Evolutionary conservation across 495 filamentous ascomycete genomes (phyloP), one percentile per base, ranked within the genome.

Genomic region (Friedmanniomyces endolithicus): DNA sequence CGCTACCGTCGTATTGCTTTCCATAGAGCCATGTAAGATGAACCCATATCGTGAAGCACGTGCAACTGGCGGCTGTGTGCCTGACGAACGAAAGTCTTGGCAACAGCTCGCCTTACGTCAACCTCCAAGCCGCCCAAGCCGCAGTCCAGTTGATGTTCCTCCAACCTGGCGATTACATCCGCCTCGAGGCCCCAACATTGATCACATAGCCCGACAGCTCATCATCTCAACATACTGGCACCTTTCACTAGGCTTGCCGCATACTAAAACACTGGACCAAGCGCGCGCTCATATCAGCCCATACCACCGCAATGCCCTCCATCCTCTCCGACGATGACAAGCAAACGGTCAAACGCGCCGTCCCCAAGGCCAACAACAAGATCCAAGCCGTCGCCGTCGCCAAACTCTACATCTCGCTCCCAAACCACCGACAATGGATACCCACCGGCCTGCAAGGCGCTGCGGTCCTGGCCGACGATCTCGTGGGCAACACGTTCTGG

Each of bases 401-500:
- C 58, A 84, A 85, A 65, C 86, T 98, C 60, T 97, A 96, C 70
- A 78, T 97, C 65, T 89, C 90, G 59, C 84, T 95, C 67, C 92
- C 92, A 16, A 81, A 94, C 68, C 78, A 74, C 56, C 79, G 82
- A 49, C 82, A 75, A 88, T 98, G 92, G 92, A 87, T 81, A 19
- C 94, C 89, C 67, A 95, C 94, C 1, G 92, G 94, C 19, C 72
- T 98, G 48, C 90, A 95, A 67, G 92, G 92, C 17, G 92, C 92
- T 45, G 78, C 79, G n/a, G 92, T 97, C 19, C 77, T 98, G 52
- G 87, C 88, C 49, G 90, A 98, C 68, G 92, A 98, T 66, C 66
- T 90, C 29, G 88, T 97, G 19, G 92, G 92, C 52, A 84, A 94
- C 65, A 95, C 94, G 1, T 92, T 87, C 69, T 98, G 92, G 87